phyloP scores from a whole-genome alignment of 2,329 filamentous ascomycete species.

The Fusarium anthophilum region DNA sequence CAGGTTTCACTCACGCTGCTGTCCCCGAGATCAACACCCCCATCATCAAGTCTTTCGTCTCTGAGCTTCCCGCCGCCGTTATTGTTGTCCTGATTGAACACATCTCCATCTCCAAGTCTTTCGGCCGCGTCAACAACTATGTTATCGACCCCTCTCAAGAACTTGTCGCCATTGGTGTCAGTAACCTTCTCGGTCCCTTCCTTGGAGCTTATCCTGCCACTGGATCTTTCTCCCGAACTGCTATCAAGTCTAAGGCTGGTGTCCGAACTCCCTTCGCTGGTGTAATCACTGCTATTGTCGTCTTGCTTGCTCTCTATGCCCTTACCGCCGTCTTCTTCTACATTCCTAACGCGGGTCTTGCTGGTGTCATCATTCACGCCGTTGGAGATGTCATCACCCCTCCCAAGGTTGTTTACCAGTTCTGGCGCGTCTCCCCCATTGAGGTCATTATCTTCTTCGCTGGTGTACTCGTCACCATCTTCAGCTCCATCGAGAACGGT shows the following conservation, averaged over 20 bases:
- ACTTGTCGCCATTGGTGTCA: slow-evolving; percentile 79
- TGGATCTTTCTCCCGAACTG: slow-evolving; percentile 89
- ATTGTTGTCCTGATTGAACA: slow-evolving; percentile 85
- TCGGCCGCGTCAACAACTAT: slow-evolving; percentile 83
- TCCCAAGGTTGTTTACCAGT: slow-evolving; percentile 84
- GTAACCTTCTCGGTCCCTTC: slow-evolving; percentile 80
- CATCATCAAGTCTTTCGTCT: slow-evolving; percentile 70
- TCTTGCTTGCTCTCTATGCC: slow-evolving; percentile 85
- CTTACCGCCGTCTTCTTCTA: slow-evolving; percentile 87
- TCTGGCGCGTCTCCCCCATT: slow-evolving; percentile 85
- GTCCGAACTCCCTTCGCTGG: slow-evolving; percentile 88
- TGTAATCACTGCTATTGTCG: slow-evolving; percentile 83
- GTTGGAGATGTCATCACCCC: slow-evolving; percentile 87
- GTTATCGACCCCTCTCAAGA: slow-evolving; percentile 83
- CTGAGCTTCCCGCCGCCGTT: slow-evolving; percentile 75
- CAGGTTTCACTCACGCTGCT: slow-evolving; percentile 75
- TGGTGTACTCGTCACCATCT: slow-evolving; percentile 84
- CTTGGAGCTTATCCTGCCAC: slow-evolving; percentile 86
- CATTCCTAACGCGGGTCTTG: slow-evolving; percentile 79
- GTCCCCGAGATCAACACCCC: slow-evolving; percentile 68
- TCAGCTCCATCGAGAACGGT: slow-evolving; percentile 83
- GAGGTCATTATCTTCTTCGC: slow-evolving; percentile 88
- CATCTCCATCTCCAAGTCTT: slow-evolving; percentile 85
- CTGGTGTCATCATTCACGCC: slow-evolving; percentile 90
- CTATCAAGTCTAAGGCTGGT: slow-evolving; percentile 94